A percentile compares a stretch with the other conserved stretches of the same genome.
phyloP scores from a whole-genome alignment of 2,329 filamentous ascomycete genomes.

The Cladophialophora bantiana region DNA sequence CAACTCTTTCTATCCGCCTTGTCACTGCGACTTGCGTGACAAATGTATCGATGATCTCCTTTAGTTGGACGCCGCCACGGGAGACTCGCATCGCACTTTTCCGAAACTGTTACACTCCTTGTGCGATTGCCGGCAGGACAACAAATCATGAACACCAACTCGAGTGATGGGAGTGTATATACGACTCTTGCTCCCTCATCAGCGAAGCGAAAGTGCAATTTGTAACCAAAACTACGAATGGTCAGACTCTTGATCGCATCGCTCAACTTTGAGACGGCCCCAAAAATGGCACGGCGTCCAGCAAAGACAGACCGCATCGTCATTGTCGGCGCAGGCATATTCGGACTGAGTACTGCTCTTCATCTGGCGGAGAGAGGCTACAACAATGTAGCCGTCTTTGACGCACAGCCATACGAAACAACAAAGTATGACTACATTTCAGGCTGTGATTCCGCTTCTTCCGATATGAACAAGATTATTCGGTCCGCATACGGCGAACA shows the following conservation, averaged over 20 bases:
- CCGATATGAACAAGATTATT: constrained; percentile 43
- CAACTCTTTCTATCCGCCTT: no score
- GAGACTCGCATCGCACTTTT: background rate
- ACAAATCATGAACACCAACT: no score
- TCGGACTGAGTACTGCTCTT: constrained; percentile 57
- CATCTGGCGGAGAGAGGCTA: constrained; percentile 53
- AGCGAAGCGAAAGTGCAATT: no score
- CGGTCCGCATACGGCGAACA: constrained; percentile 52
- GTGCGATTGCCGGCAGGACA: background rate
- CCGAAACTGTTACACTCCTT: background rate
- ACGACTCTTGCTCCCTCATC: no score
- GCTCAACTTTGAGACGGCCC: background rate
- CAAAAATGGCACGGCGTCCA: constrained; percentile 2
- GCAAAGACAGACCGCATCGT: constrained; percentile 20
- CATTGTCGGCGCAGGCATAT: constrained; percentile 62
- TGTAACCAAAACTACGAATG: background rate
- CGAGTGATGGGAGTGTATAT: no score
- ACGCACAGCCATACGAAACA: constrained; percentile 55
- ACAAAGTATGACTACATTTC: constrained; percentile 51
- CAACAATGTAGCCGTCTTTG: constrained; percentile 56
- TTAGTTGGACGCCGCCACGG: no score
- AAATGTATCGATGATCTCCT: no score
- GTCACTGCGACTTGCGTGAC: no score
- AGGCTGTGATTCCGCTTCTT: constrained; percentile 56
- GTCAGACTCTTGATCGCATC: background rate